Percentiles rank a stretch among this genome's conserved stretches.
Conservation (phyloP, 805 yeast species). For the Candida insectorum region DNA sequence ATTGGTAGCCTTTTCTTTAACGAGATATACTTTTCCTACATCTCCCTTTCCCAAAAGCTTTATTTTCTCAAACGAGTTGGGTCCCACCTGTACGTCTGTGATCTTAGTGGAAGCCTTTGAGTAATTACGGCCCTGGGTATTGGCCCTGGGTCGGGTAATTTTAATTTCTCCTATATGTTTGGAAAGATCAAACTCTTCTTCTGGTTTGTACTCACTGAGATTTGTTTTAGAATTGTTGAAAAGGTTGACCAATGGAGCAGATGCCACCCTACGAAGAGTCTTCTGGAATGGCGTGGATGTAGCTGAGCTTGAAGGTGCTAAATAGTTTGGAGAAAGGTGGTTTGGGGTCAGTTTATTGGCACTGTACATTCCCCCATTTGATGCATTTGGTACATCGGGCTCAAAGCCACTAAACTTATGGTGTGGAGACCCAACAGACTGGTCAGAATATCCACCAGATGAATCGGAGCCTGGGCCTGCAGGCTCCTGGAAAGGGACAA, state of each 20-base stretch:
- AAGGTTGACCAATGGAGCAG: constrained; percentile 66
- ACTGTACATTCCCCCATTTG: too few species aligned
- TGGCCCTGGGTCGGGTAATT: constrained; percentile 33
- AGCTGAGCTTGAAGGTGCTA: too few species aligned
- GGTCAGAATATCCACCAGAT: too few species aligned
- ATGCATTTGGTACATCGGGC: too few species aligned
- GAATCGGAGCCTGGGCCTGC: constrained; percentile 10
- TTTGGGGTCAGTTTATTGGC: too few species aligned
- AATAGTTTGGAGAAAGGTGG: too few species aligned
- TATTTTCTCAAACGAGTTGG: constrained; percentile 83
- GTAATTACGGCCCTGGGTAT: constrained; percentile 55
- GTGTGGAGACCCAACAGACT: too few species aligned
- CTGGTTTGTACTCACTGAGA: constrained; percentile 14
- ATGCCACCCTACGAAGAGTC: constrained; percentile 67
- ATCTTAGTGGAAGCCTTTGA: constrained; percentile 72
- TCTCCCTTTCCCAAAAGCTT: constrained; percentile 95
- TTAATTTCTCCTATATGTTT: constrained; percentile 45
- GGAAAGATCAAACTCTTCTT: constrained; percentile 40
- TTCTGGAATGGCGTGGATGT: constrained; percentile 2
- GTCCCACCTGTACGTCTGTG: constrained; percentile 76
- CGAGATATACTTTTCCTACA: constrained; percentile 94
- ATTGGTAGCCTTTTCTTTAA: constrained; percentile 72
- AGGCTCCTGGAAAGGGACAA: neutral
- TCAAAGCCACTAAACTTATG: too few species aligned
- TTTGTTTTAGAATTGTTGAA: constrained; percentile 22